Evolutionary conservation across 768 basidiomycete genomes (phyloP), one percentile per base, ranked within the genome.

Genomic region (Termitomyces sp.): DNA sequence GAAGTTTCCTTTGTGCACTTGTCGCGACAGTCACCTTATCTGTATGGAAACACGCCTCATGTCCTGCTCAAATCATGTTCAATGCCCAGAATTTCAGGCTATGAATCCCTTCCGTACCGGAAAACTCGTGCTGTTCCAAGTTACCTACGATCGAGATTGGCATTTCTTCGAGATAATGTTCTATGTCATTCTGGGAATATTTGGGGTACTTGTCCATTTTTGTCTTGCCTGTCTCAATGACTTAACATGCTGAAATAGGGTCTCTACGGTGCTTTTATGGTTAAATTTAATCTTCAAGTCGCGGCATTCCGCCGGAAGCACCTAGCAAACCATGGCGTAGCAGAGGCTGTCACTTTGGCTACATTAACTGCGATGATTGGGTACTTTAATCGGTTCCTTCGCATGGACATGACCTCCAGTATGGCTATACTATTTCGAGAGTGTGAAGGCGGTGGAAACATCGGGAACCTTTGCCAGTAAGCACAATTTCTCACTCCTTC

Each of bases 71-170:
- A n/a, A 21, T 27, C 29, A 46, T 45, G 38, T 64, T 57, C 37
- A 49, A 51, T 38, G 7, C 47, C 23, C 11, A 56, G 32, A 19
- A 14, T 41, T 57, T 34, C 63, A 96, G 93, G 90, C 92, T 5
- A 95, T 99, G 91, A 98, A 98, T 68, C 97, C 97, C 2, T 99
- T 94, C 75, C 84, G 95, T 37, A 98, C 97, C 0, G 97, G 96
- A 21, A 98, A 98, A 70, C 85, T 99, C 27, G 97, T 99, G 66
- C 75, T 98, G 59, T 99, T 99, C 76, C 95, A 98, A 68, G 93
- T 99, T 64, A 95, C 95, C 2, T 99, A 98, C 70, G 91, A 90
- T 68, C 83, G 96, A 32, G 94, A 95, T 66, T 99, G 97, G 97
- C 97, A 98, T 68, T 98, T 96, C 74, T 98, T 98, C 67, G 97